These are phyloP conservation scores for Penicillium sp. DNA, from an alignment of 2,329 filamentous ascomycete species.

Conservation along the genomic window DNA sequence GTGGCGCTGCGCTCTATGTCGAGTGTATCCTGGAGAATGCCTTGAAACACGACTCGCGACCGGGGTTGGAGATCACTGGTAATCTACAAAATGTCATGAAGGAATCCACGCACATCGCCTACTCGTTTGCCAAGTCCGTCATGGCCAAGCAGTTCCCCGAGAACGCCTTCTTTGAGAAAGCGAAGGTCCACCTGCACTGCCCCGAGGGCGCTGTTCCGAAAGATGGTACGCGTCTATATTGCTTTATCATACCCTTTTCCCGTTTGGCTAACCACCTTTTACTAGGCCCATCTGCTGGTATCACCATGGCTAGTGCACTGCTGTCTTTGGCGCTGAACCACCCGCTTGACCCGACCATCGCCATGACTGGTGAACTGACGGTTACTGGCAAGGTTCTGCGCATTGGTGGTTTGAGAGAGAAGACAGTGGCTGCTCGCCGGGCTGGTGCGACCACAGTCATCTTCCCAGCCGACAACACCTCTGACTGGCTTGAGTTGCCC, in stretches of 20 bases:
- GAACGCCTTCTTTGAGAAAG: conserved; percentile 95
- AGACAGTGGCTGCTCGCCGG: conserved; percentile 90
- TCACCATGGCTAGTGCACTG: conserved; percentile 96
- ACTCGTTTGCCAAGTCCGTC: conserved; percentile 89
- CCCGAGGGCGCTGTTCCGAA: conserved; percentile 95
- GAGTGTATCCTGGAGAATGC: conserved; percentile 91
- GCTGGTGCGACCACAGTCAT: conserved; percentile 92
- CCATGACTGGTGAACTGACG: conserved; percentile 97
- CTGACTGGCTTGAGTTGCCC: conserved; percentile 95
- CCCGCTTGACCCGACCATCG: conserved; percentile 78
- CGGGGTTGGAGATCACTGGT: conserved; percentile 85
- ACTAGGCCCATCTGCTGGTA: conserved; percentile 75
- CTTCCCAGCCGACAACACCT: conserved; percentile 92
- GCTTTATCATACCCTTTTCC: neutral
- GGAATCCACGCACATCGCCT: conserved; percentile 91
- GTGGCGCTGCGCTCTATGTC: conserved; percentile 92
- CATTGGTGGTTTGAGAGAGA: conserved; percentile 91
- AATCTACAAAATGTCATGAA: conserved; percentile 98
- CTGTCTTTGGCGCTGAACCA: conserved; percentile 79
- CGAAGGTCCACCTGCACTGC: conserved; percentile 91
- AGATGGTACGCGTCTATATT: conserved; percentile 60
- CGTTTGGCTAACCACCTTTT: neutral
- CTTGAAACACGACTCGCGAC: conserved; percentile 69
- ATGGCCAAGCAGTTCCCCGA: conserved; percentile 82
- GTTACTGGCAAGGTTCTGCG: conserved; percentile 94